Evolutionary conservation across 2,329 filamentous ascomycete species (phyloP).

Genomic region (Ustulina deusta): DNA sequence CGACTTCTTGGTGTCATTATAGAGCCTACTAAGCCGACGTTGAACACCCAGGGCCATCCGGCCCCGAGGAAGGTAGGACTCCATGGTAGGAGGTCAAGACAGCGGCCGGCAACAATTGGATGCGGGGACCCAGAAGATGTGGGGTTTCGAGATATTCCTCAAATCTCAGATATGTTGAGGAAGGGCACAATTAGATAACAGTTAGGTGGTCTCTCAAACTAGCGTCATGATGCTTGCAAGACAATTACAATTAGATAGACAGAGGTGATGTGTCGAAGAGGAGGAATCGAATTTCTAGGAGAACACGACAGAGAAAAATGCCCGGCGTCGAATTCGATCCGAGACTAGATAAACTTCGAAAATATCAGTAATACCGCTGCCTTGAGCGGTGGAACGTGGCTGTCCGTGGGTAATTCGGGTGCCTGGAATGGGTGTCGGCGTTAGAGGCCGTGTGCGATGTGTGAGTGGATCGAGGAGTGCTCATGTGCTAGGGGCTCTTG

Average conservation of each 20-base stretch:
- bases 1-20: conserved; percentile 84
- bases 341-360: background rate
- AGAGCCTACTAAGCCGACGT: conserved; percentile 76
- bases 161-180: background rate
- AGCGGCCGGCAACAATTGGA: conserved; percentile 8
- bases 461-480: conserved; percentile 13
- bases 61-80: conserved; percentile 63
- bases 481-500: background rate
- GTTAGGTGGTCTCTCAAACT: background rate
- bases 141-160: conserved; percentile 11
- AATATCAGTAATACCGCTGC: conserved; percentile 35
- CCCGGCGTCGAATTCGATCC: background rate
- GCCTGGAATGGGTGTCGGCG: conserved; percentile 34
- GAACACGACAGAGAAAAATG: conserved; percentile 12
- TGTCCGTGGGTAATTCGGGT: conserved; percentile 36
- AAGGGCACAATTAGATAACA: conserved; percentile 5
- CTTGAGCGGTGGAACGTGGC: conserved; percentile 34
- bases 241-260: conserved; percentile 9
- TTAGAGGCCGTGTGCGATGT: conserved; percentile 1
- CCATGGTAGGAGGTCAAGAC: conserved; percentile 55
- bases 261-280: conserved; percentile 1
- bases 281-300: background rate
- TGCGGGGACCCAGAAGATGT: background rate
- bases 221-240: conserved; percentile 19
- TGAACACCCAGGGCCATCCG: conserved; percentile 70